Base-by-base conservation (phyloP, 2,329 filamentous ascomycete genomes). In the Tolypocladium amazonense region DNA sequence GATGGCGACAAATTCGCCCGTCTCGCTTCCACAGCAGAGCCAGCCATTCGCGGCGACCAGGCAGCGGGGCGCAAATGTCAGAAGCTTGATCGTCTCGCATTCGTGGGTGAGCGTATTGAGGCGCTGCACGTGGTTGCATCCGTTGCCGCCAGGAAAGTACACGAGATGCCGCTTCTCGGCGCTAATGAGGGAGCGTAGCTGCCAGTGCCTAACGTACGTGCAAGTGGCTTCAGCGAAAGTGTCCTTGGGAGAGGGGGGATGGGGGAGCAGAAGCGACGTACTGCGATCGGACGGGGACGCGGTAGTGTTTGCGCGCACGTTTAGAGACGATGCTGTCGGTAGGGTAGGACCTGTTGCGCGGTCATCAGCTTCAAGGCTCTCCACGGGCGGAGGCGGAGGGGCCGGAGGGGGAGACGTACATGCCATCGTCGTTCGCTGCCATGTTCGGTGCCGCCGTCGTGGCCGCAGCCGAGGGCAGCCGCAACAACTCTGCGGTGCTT, bases 111-210 rank as follows among this genome's bases (percentile, higher is more conserved):
- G 82, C 61, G 88, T 85, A 68, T 92, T 83, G 60, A 93, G 82
- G 41, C 83, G 81, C 67, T 88, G 88, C 57, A 91, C 75, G 61
- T 82, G 77, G 56, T 78, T 76, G 65, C 88, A 84, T 62, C 91
- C 85, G 67, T 80, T 77, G 60, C 88, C 88, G 65, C 86, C 86
- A 41, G 92, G 92, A 68, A 95, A 96, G 78, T 95, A 97, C 65
- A 97, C 81, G 66, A 87, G 77, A 72, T 92, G 84, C 52, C 85
- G 81, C 68, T 89, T 85, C 65, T 90, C 87, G 33, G 87, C 88
- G 72, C 90, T 93, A 70, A 97, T 89, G 66, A 96, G 87, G 66
- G 95, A 93, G 59, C 93, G 90, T 54, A 99, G 81, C 76, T 94
- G 90, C 86, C 88, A 92, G 75, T 94, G 90, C 65, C 88, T 92